Conservation (phyloP, 768 basidiomycete species). For the Clavaria fumosa region DNA sequence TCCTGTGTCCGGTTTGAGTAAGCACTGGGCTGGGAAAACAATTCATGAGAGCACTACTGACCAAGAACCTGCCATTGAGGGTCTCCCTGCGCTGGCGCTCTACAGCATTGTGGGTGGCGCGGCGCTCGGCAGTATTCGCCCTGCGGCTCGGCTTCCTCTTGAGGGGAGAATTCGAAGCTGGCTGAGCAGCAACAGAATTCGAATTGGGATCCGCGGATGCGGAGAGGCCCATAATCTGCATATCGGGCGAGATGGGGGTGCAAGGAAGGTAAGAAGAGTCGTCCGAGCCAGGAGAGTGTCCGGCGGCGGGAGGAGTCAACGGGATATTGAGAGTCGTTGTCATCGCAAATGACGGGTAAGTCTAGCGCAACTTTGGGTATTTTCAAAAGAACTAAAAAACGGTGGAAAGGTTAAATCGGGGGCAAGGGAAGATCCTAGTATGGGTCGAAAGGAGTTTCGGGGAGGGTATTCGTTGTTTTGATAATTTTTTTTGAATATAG, state of each 20-base stretch:
- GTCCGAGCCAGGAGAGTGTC: slow-evolving; percentile 23
- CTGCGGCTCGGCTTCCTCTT: slow-evolving; percentile 78
- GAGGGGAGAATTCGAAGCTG: too few relatives aligned
- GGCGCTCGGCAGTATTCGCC: slow-evolving; percentile 92
- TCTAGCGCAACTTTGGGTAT: neutral
- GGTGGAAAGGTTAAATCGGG: too few relatives aligned
- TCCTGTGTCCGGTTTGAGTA: slow-evolving; percentile 33
- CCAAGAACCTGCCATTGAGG: slow-evolving; percentile 83
- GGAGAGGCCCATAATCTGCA: slow-evolving; percentile 23
- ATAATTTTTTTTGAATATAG: neutral
- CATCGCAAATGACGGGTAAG: slow-evolving; percentile 14
- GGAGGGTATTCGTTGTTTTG: slow-evolving; percentile 1
- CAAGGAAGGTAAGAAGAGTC: slow-evolving; percentile 29
- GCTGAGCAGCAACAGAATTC: slow-evolving; percentile 11
- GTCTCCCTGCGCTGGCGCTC: slow-evolving; percentile 89
- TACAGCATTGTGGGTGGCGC: slow-evolving; percentile 94
- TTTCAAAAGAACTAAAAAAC: too few relatives aligned
- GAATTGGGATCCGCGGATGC: slow-evolving; percentile 12
- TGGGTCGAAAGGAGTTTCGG: neutral
- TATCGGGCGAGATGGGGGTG: slow-evolving; percentile 28
- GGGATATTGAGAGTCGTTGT: slow-evolving; percentile 25
- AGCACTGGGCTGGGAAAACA: slow-evolving; percentile 6
- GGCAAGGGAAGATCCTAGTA: neutral
- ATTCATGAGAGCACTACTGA: slow-evolving; percentile 22
- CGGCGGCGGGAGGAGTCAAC: slow-evolving; percentile 22